phyloP scores from a whole-genome alignment of 1,284 basidiomycete species.

The Puccinia triticina region DNA sequence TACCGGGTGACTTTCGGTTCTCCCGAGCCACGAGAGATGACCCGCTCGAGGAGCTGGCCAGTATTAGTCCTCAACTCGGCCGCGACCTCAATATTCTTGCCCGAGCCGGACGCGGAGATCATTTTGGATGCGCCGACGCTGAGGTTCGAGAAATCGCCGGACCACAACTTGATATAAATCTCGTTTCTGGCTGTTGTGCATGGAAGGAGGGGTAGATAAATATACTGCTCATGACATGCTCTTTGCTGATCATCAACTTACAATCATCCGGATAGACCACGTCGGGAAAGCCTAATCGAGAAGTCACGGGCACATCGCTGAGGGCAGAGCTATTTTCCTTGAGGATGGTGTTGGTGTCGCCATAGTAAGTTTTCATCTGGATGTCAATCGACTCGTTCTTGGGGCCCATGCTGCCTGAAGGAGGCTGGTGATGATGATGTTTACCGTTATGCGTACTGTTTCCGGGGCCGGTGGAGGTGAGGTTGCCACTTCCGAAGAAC shows the following conservation, averaged over 20 bases:
- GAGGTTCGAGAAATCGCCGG: conserved; percentile 50
- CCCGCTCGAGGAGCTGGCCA: conserved; percentile 73
- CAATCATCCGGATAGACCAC: conserved; percentile 90
- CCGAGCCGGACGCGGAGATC: conserved; percentile 39
- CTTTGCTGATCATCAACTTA: conserved; percentile 69
- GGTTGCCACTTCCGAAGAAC: conserved; percentile 68
- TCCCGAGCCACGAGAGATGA: conserved; percentile 81
- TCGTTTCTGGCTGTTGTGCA: conserved; percentile 47
- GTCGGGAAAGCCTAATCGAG: conserved; percentile 93
- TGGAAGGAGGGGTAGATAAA: neutral
- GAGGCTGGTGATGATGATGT: conserved; percentile 65
- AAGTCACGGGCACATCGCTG: conserved; percentile 76
- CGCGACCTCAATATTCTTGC: conserved; percentile 79
- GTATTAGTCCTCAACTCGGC: conserved; percentile 80
- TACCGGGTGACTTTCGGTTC: conserved; percentile 79
- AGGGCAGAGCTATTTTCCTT: conserved; percentile 85
- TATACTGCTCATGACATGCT: neutral
- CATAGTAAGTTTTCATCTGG: conserved; percentile 67
- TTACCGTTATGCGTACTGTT: conserved; percentile 5
- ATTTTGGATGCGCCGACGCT: conserved; percentile 51
- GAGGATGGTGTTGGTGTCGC: conserved; percentile 73
- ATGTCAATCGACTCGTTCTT: conserved; percentile 60
- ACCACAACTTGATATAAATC: conserved; percentile 52
- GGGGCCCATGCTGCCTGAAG: neutral
- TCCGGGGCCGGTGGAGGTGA: conserved; percentile 36